These are phyloP conservation scores for Prinsepia uniflora DNA, from an alignment of 306 rosid species.

Conservation along the genomic window DNA sequence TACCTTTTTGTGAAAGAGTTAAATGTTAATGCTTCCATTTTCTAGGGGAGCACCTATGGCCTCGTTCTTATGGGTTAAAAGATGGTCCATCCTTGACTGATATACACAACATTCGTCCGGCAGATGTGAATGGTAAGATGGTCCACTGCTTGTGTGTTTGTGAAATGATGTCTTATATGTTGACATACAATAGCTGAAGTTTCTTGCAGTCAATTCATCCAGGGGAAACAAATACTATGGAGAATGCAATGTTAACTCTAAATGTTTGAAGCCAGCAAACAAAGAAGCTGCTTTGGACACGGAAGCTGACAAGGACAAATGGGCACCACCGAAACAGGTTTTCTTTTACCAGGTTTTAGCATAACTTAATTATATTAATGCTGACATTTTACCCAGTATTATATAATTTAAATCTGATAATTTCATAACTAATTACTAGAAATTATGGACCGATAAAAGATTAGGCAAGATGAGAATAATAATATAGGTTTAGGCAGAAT, in stretches of 20 bases:
- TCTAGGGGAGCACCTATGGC: slow-evolving; percentile 79
- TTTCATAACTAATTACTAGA: not conserved
- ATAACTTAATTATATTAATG: not conserved
- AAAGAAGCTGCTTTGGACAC: slow-evolving; percentile 72
- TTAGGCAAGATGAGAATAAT: not conserved
- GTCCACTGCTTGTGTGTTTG: not conserved
- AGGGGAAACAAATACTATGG: slow-evolving; percentile 76
- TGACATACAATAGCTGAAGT: not conserved
- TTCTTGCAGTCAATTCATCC: slow-evolving; percentile 57
- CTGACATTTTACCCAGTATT: not conserved
- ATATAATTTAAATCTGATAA: not conserved
- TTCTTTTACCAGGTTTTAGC: not conserved
- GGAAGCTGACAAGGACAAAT: slow-evolving; percentile 61
- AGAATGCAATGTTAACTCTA: slow-evolving; percentile 42
- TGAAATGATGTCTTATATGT: not conserved
- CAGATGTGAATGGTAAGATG: slow-evolving; percentile 62
- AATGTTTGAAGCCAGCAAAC: slow-evolving; percentile 69
- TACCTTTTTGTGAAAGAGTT: not conserved
- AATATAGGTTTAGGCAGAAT: not conserved
- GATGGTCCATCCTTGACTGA: slow-evolving; percentile 61
- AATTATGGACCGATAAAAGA: not conserved
- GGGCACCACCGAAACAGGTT: slow-evolving; percentile 70
- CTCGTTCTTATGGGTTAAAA: slow-evolving; percentile 67
- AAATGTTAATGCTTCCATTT: not conserved
- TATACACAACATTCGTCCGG: slow-evolving; percentile 67